These are phyloP conservation scores for Lactarius deliciosus DNA, from an alignment of 768 basidiomycete genomes.

Conservation along the genomic window DNA sequence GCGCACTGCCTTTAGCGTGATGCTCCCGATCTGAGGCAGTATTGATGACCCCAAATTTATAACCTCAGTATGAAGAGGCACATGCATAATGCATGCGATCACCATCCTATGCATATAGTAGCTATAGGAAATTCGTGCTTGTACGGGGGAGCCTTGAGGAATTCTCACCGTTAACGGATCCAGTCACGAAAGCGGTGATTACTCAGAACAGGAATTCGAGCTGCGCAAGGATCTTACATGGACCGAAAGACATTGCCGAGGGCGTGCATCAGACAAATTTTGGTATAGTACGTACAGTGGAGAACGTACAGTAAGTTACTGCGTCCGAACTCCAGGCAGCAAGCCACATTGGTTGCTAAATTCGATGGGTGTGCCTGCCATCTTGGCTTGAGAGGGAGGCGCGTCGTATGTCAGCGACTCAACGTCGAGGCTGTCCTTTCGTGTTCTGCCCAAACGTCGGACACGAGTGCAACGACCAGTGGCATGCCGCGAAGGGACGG, in stretches of 20 bases:
- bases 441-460: background rate
- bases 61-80: conserved; percentile 7
- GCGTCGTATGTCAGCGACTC: background rate
- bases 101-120: conserved; percentile 4
- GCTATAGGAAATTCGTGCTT: background rate
- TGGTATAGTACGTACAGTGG: conserved; percentile 18
- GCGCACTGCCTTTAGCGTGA: conserved; percentile 14
- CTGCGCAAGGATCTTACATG: conserved; percentile 3
- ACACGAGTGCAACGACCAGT: background rate
- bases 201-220: background rate
- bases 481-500: too few relatives aligned
- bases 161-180: conserved; percentile 12
- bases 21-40: conserved; percentile 12
- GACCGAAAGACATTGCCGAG: conserved; percentile 16
- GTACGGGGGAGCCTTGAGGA: conserved; percentile 1
- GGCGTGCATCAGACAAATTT: conserved; percentile 26
- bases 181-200: conserved; percentile 12
- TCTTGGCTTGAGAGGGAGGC: background rate
- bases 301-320: background rate
- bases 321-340: background rate
- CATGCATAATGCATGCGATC: conserved; percentile 22
- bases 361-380: background rate
- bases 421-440: background rate
- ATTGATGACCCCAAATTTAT: conserved; percentile 17
- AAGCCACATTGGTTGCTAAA: background rate